Evolutionary conservation across 371 early-diverging fungal species (phyloP).

Genomic region (Mortierella sp.): DNA sequence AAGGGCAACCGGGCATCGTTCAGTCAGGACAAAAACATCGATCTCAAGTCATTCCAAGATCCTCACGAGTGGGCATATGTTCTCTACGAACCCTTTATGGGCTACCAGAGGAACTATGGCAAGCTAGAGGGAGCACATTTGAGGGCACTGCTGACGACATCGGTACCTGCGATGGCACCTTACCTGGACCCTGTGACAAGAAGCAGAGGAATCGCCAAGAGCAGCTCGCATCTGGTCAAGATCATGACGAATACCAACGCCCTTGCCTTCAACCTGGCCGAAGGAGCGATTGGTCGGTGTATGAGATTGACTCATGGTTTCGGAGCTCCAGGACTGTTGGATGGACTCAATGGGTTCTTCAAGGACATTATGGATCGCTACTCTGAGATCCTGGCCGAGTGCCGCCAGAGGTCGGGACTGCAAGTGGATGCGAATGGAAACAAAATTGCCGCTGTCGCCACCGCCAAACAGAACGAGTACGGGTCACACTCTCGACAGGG

Average conservation of each 20-base stretch:
- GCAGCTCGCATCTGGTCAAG: constrained; percentile 46
- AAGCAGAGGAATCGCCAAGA: constrained; percentile 32
- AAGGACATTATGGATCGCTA: constrained; percentile 60
- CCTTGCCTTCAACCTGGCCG: constrained; percentile 60
- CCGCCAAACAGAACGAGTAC: constrained; percentile 2
- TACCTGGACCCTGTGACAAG: constrained; percentile 22
- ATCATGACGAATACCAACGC: constrained; percentile 61
- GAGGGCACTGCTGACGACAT: constrained; percentile 32
- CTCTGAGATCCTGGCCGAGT: constrained; percentile 53
- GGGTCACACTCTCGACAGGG: background rate
- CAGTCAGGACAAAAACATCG: constrained; percentile 24
- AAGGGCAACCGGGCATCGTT: constrained; percentile 24
- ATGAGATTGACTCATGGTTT: constrained; percentile 75
- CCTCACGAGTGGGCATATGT: constrained; percentile 66
- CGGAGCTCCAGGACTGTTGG: constrained; percentile 67
- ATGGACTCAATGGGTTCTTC: constrained; percentile 67
- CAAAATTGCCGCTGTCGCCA: background rate
- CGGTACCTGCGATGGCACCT: constrained; percentile 51
- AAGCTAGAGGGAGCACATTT: constrained; percentile 66
- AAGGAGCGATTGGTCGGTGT: constrained; percentile 67
- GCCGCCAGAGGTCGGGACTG: constrained; percentile 49
- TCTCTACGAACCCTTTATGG: constrained; percentile 72
- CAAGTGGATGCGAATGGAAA: constrained; percentile 20
- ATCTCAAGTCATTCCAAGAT: constrained; percentile 41
- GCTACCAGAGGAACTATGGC: constrained; percentile 74